A percentile compares a stretch with the other conserved stretches of the same genome.
Conservation (phyloP, 2,329 filamentous ascomycete genomes). For the Pseudopyrenochaeta lycopersici region DNA sequence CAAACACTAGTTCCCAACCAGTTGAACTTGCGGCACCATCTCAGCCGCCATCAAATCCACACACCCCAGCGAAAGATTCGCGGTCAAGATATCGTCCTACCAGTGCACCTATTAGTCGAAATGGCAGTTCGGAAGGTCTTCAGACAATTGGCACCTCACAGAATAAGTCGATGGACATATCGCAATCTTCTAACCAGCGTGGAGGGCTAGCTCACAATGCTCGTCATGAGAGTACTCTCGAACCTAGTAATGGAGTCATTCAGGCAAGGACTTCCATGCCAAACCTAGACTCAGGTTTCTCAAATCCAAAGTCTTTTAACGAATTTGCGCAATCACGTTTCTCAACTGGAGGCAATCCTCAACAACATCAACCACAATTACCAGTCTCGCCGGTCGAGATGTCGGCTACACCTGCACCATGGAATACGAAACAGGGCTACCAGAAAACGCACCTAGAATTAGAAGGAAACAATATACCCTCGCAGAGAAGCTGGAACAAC, state of each 20-base stretch:
- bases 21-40: neutral
- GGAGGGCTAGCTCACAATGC: constrained; percentile 1
- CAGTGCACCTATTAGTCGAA: constrained; percentile 14
- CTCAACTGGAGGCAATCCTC: neutral
- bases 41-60: neutral
- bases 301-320: neutral
- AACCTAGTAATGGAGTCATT: constrained; percentile 3
- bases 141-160: neutral
- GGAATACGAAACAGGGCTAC: constrained; percentile 4
- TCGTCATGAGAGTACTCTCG: constrained; percentile 1
- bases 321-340: constrained; percentile 2
- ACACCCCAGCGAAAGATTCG: constrained; percentile 1
- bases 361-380: neutral
- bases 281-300: constrained; percentile 5
- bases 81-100: constrained; percentile 21
- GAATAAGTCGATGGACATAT: constrained; percentile 1
- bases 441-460: constrained; percentile 11
- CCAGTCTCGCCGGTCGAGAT: neutral
- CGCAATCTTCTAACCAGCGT: constrained; percentile 1
- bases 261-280: constrained; percentile 21
- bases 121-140: constrained; percentile 5
- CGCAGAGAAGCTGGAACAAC: neutral
- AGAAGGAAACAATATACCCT: neutral
- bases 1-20: neutral
- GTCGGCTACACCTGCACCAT: neutral